phyloP scores from a whole-genome alignment of 129 eudicot genomes.

The Artemisia argyi region DNA sequence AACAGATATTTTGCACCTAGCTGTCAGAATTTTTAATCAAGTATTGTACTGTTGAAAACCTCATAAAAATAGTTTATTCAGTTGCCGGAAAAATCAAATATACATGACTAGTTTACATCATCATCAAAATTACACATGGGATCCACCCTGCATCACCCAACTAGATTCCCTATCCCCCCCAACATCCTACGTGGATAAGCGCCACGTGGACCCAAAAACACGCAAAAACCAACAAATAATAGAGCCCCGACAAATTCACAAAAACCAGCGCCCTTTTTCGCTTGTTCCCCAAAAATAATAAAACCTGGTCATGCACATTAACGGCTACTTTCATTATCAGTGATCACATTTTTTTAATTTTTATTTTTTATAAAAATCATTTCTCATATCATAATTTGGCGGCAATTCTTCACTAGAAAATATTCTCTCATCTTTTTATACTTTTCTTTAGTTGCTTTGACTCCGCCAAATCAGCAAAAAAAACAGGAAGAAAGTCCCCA shows the following conservation, averaged over 20 bases:
- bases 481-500: constrained; percentile 13
- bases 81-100: constrained; percentile 2
- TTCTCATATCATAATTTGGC: constrained; percentile 27
- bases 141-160: constrained; percentile 16
- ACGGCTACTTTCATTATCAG: constrained; percentile 62
- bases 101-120: background rate
- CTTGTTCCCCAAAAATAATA: constrained; percentile 26
- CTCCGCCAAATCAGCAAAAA: constrained; percentile 41
- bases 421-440: background rate
- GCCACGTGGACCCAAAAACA: constrained; percentile 31
- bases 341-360: background rate
- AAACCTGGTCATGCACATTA: constrained; percentile 38
- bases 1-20: no score
- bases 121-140: background rate
- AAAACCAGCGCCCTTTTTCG: constrained; percentile 36
- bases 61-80: no score
- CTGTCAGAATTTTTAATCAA: no score
- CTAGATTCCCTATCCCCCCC: constrained; percentile 17
- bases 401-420: constrained; percentile 28
- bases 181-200: constrained; percentile 34
- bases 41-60: no score
- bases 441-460: constrained; percentile 22
- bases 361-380: background rate
- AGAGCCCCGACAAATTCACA: constrained; percentile 43
- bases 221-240: background rate